Percentiles rank a stretch among this genome's conserved stretches.
Conservation (phyloP, 129 eudicot genomes). For the Artemisia tridentata region DNA sequence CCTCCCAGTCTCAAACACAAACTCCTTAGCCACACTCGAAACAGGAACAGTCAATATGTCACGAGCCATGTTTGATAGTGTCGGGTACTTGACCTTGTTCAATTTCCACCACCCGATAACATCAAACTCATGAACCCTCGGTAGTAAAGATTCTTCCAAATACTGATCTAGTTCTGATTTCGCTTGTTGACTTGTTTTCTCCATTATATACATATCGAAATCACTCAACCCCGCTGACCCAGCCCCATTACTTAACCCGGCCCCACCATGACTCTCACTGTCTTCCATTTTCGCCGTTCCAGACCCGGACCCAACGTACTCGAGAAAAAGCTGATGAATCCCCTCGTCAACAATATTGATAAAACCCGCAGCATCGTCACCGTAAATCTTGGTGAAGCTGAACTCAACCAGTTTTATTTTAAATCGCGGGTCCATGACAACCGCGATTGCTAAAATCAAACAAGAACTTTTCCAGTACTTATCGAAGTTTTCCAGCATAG, state of each 20-base stretch:
- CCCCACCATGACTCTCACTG: background rate
- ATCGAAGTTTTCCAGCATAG: slow-evolving; percentile 67
- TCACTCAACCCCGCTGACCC: slow-evolving; percentile 11
- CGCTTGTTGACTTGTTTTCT: slow-evolving; percentile 27
- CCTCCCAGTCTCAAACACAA: slow-evolving; percentile 48
- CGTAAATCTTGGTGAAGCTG: slow-evolving; percentile 75
- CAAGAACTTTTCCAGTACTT: slow-evolving; percentile 65
- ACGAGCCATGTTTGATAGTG: slow-evolving; percentile 70
- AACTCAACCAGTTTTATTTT: slow-evolving; percentile 84
- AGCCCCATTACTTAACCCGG: slow-evolving; percentile 14
- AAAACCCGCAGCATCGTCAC: slow-evolving; percentile 50
- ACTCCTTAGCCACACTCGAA: slow-evolving; percentile 36
- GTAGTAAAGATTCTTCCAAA: slow-evolving; percentile 20
- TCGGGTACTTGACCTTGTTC: slow-evolving; percentile 64
- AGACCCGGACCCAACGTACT: slow-evolving; percentile 46
- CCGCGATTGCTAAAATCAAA: slow-evolving; percentile 66
- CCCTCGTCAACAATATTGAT: slow-evolving; percentile 38
- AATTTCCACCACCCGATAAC: slow-evolving; percentile 83
- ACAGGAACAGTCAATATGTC: slow-evolving; percentile 64
- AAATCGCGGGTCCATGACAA: slow-evolving; percentile 87
- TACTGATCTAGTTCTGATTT: slow-evolving; percentile 26
- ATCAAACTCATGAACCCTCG: slow-evolving; percentile 39
- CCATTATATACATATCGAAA: slow-evolving; percentile 27
- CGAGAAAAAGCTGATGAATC: slow-evolving; percentile 73
- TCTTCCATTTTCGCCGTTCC: background rate